Evolutionary conservation across 1,139 yeast genomes (phyloP).

Genomic region (Geotrichum australiense): DNA sequence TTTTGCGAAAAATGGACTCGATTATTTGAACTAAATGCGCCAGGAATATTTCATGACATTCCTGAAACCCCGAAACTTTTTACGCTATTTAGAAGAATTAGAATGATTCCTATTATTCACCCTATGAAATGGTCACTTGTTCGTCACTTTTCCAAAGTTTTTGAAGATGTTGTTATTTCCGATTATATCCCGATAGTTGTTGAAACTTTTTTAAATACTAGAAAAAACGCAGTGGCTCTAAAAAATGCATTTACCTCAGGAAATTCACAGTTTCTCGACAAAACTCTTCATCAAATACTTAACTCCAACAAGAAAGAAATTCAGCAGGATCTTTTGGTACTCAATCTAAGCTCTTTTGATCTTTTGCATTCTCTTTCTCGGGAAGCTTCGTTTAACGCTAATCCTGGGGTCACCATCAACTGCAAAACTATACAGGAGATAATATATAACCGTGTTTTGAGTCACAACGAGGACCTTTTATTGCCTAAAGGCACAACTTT

Average conservation of each 20-base stretch:
- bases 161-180: constrained; percentile 5
- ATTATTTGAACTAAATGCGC: constrained; percentile 4
- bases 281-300: constrained; percentile 4
- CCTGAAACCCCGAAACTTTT: constrained; percentile 10
- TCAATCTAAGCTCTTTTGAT: constrained; percentile 4
- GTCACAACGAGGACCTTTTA: constrained; percentile 4
- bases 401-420: constrained; percentile 1
- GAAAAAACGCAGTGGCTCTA: constrained; percentile 1
- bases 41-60: constrained; percentile 1
- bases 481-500: background rate
- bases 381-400: background rate
- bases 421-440: constrained; percentile 7
- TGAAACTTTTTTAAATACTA: constrained; percentile 5
- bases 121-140: constrained; percentile 9
- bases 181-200: constrained; percentile 9
- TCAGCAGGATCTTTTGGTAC: constrained; percentile 5
- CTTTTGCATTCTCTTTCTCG: constrained; percentile 5
- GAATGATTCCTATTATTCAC: constrained; percentile 10
- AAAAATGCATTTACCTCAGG: background rate
- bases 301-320: constrained; percentile 8
- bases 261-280: background rate
- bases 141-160: constrained; percentile 3
- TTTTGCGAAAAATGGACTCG: constrained; percentile 9
- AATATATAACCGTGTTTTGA: constrained; percentile 1
- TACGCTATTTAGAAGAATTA: constrained; percentile 2